Conservation (phyloP, 768 basidiomycete species). For the Mycena galericulata region DNA sequence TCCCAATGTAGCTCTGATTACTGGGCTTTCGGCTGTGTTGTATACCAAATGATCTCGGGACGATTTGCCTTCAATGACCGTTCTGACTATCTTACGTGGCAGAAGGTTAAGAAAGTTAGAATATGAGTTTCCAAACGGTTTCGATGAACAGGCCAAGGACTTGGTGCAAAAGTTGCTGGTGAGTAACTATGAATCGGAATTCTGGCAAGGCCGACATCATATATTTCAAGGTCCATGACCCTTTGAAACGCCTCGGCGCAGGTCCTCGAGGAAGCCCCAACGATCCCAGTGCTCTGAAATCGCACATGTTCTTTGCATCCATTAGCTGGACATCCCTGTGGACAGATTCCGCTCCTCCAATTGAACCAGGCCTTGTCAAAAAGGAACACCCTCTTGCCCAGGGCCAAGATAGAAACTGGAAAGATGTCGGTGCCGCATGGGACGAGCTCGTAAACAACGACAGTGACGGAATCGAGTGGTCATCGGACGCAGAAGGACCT, state of each 20-base stretch:
- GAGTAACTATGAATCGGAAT: neutral
- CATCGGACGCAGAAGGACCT: slow-evolving; percentile 55
- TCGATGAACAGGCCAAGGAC: slow-evolving; percentile 85
- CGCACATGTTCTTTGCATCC: slow-evolving; percentile 64
- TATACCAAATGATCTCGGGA: slow-evolving; percentile 94
- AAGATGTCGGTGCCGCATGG: slow-evolving; percentile 67
- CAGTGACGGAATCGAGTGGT: slow-evolving; percentile 65
- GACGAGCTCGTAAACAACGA: slow-evolving; percentile 56
- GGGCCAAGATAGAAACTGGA: slow-evolving; percentile 57
- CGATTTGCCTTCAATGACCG: slow-evolving; percentile 91
- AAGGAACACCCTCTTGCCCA: slow-evolving; percentile 51
- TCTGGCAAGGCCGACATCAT: neutral
- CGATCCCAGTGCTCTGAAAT: slow-evolving; percentile 59
- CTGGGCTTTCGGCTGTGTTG: slow-evolving; percentile 95
- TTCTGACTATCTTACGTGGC: slow-evolving; percentile 95
- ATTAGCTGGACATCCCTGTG: slow-evolving; percentile 68
- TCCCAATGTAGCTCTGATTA: slow-evolving; percentile 78
- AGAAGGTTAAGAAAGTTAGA: slow-evolving; percentile 92
- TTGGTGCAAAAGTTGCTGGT: slow-evolving; percentile 85
- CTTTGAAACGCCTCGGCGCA: slow-evolving; percentile 63
- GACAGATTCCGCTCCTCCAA: slow-evolving; percentile 63
- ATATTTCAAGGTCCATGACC: slow-evolving; percentile 59
- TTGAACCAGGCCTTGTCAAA: slow-evolving; percentile 67
- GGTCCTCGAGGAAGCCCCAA: slow-evolving; percentile 50
- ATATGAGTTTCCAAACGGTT: slow-evolving; percentile 88